Conservation (phyloP, 2,329 filamentous ascomycete species). For the Fusarium armeniacum region DNA sequence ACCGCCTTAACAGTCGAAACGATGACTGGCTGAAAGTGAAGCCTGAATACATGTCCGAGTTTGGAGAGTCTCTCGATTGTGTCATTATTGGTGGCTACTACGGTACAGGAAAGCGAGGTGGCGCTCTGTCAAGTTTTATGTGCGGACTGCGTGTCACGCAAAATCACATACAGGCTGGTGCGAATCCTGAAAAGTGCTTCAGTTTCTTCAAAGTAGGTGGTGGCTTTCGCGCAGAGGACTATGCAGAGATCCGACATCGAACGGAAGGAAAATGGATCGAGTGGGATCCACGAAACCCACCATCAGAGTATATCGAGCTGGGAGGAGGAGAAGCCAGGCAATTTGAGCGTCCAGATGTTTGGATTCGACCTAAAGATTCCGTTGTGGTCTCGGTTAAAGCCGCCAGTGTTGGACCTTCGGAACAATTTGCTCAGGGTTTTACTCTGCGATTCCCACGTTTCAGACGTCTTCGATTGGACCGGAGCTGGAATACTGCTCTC, state of each 20-base stretch:
- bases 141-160: constrained; percentile 86
- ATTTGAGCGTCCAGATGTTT: constrained; percentile 86
- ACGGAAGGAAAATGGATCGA: constrained; percentile 93
- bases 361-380: constrained; percentile 92
- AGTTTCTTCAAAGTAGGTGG: constrained; percentile 99
- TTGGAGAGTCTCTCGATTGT: constrained; percentile 92
- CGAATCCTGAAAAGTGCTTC: constrained; percentile 80
- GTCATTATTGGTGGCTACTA: constrained; percentile 93
- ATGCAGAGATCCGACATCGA: constrained; percentile 82
- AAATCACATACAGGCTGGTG: constrained; percentile 71
- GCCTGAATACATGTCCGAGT: constrained; percentile 97
- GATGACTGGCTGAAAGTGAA: constrained; percentile 99
- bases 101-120: constrained; percentile 87
- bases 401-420: constrained; percentile 79
- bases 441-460: constrained; percentile 95
- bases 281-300: constrained; percentile 84
- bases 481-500: constrained; percentile 84
- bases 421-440: constrained; percentile 80
- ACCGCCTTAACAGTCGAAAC: constrained; percentile 88
- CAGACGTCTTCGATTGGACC: constrained; percentile 83
- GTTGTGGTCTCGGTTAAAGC: constrained; percentile 92
- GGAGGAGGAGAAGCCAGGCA: constrained; percentile 79
- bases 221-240: constrained; percentile 87
- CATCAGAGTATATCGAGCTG: constrained; percentile 82
- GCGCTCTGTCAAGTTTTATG: constrained; percentile 86